Evolutionary conservation across 108 stramenopile species (phyloP), one percentile per base, ranked within the genome.

Genomic region (Nitzschia sp.): DNA sequence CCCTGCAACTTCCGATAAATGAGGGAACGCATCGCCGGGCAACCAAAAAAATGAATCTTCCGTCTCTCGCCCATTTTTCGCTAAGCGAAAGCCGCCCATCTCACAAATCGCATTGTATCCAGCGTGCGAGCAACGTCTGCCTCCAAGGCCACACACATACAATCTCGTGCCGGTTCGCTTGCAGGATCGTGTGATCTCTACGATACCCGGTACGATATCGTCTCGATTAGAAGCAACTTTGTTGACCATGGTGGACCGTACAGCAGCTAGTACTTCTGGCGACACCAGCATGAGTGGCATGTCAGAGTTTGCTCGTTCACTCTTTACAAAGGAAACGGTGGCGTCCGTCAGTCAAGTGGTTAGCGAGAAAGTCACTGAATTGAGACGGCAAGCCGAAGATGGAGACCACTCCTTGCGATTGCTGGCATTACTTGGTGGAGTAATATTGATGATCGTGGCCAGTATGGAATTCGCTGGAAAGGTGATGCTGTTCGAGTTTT

Each of bases 391-490:
- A 53, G 72, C 77, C 17, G 48, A 71, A 53, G 76, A 80, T 34
- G 83, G 83, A 45, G 69, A 85, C 53, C 46, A 64, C 3, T 85
- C 84, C 5, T 60, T 85, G n/a, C 81, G 84, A 48, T 30, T 72
- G 29, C 61, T 85, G 8, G 84, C 78, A 53, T 28, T 85, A 29
- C 2, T 82, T n/a, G 84, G 81, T n/a, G 84, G 84, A 3, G 25
- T 85, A 26, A 66, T 74, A 59, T 62, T 85, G 63, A 70, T 82
- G 23, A 36, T 80, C 1, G 66, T 76, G n/a, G 76, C 74, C 34
- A 56, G 48, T 25, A 34, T 75, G 30, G 82, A 77, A 4, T 70
- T 75, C 34, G 28, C 60, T 23, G 48, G 60, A 15, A 69, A 58
- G 24, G 26, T 82, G 19, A 35, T 78, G 18, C 54, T 38, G 1